Percentiles rank a stretch among this genome's conserved stretches.
These are phyloP conservation scores for Boletus semigastroideus DNA, from an alignment of 1,284 basidiomycete species.

Conservation along the genomic window DNA sequence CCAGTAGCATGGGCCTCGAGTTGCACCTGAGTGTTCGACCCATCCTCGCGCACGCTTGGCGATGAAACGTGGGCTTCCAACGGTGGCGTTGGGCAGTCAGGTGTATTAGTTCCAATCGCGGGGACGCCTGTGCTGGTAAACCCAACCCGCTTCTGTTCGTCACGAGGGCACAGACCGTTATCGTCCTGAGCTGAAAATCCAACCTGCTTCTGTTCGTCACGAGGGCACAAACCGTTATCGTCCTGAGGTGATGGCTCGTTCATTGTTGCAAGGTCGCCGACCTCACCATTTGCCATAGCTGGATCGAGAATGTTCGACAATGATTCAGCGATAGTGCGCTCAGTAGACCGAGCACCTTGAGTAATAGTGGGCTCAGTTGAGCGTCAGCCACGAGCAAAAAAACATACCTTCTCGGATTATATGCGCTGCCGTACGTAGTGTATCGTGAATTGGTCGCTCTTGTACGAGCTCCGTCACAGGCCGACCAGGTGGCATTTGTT, in stretches of 20 bases:
- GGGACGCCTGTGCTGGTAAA: constrained; percentile 70
- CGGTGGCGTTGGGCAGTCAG: constrained; percentile 40
- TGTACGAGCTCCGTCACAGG: constrained; percentile 39
- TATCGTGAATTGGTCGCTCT: constrained; percentile 34
- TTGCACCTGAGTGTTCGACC: constrained; percentile 13
- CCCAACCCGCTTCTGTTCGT: constrained; percentile 52
- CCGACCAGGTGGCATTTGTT: constrained; percentile 56
- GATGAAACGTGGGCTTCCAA: constrained; percentile 38
- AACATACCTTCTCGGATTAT: constrained; percentile 50
- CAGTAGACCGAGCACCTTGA: constrained; percentile 44
- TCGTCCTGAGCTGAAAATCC: constrained; percentile 59
- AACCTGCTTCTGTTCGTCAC: constrained; percentile 49
- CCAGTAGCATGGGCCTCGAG: constrained; percentile 40
- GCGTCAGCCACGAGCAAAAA: neutral
- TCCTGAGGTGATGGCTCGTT: constrained; percentile 37
- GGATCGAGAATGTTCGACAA: constrained; percentile 41
- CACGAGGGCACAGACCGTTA: constrained; percentile 52
- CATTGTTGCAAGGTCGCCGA: neutral
- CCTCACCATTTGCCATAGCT: neutral
- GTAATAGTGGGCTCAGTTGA: constrained; percentile 1
- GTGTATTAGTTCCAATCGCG: constrained; percentile 69
- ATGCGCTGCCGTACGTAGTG: constrained; percentile 41
- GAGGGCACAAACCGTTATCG: constrained; percentile 55
- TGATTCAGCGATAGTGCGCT: constrained; percentile 39
- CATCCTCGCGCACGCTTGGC: constrained; percentile 18